Base-by-base conservation (phyloP, 306 rosid genomes). In the Acmispon strigosus region DNA sequence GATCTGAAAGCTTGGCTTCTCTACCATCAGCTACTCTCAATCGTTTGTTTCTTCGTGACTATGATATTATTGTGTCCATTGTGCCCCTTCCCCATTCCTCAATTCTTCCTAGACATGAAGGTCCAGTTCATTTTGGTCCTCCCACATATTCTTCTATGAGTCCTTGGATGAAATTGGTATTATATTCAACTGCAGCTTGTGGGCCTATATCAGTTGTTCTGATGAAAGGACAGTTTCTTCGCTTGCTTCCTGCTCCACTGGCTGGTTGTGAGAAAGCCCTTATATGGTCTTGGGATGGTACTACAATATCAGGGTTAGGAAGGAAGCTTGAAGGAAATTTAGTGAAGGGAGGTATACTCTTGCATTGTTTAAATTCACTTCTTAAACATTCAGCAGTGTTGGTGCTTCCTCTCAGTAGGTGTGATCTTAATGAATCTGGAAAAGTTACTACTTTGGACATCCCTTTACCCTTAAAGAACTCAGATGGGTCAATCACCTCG, bases 91-190 rank as follows among this genome's bases (percentile, higher is more conserved):
- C 99, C 48, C 92, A 72, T 52, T 89, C 89, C 24, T 87, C 99
- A 62, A 63, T 91, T 77, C 97, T 94, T 86, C 99, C 99, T 62
- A 87, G 86, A 62, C 86, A 92, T 1, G 16, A 88, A 24, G 92
- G 96, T 51, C 97, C 96, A 5, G 77, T 89, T 81, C 96, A 94
- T 85, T 94, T 94, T 81, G 97, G 97, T 70, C 96, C 99, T 66
- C 97, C 99, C 22, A 82, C 97, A 14, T 86, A 91, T 83, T 91
- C 97, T 53, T 91, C 86, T 13, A 89, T 89, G 96, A 86, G 96
- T 80, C 99, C 97, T 72, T 91, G 99, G 99, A 91, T 94, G 96
- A 94, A 94, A 74, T 63, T 94, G 78, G 97, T 87, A n/a, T 65
- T 94, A 72, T 94, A 94, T 82, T 80, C 96, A 69, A 87, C 87